Evolutionary conservation across 1,139 yeast genomes (phyloP), one percentile per base, ranked within the genome.

Genomic region (Ogataea hybrid): DNA sequence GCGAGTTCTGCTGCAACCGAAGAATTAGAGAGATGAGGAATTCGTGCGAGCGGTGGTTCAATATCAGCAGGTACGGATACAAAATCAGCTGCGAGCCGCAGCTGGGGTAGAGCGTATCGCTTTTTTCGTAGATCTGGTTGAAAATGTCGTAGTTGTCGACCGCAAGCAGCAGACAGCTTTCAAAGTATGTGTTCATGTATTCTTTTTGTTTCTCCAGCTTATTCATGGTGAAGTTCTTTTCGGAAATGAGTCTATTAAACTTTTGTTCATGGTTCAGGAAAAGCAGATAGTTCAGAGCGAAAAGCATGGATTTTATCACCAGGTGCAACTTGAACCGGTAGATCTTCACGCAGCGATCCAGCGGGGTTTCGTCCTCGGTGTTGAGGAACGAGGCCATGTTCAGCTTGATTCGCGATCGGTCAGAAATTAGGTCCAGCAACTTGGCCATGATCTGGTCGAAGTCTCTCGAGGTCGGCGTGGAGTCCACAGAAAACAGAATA

Each of bases 1-100:
- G 64, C 4, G 64, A 59, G 36, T 50, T 56, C 41, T 62, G 66
- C 39, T 63, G 66, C 36, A 63, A 65, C 56, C 79, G 64, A 37
- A 73, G 50, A 27, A 73, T 68, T 50, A 75, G 54, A 28, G 79
- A 73, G n/a, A 75, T 73, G 57, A 75, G 61, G 49, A 73, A 73
- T 49, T 74, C 78, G 51, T 71, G 64, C 3, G 79, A 71, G 47
- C 79, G 62, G 49, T 73, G 78, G 39, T 76, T 76, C 27, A 72
- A 62, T 37, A 73, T 68, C 52, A 75, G 55, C 52, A 74, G 60
- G 43, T 65, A 67, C n/a, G 78, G 79, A 15, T 73, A 64, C 11
- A 71, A 47, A 5, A 72, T 54, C 43, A 74, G 61, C 46, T 72
- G 75, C 7, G 67, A 61, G 25, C 68, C 67, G 25, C 56, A 47